A percentile compares a stretch with the other conserved stretches of the same genome.
Evolutionary conservation across 1,284 basidiomycete genomes (phyloP).

Genomic region (Papiliotrema fonsecae): DNA sequence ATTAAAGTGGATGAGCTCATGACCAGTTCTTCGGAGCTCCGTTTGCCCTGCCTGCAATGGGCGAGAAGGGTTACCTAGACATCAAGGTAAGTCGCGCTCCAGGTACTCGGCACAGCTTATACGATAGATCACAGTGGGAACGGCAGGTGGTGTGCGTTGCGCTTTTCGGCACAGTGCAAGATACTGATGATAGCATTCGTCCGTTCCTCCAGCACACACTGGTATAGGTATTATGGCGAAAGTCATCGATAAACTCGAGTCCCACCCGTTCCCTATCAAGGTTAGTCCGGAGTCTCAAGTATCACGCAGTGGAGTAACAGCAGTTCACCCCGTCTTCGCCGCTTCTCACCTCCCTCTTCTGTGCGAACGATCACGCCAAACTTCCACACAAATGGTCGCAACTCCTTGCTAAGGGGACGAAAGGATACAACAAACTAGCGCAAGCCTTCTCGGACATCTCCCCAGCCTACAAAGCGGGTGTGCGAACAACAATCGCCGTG

Average conservation of each 20-base stretch:
- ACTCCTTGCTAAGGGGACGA: slow-evolving; percentile 28
- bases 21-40: slow-evolving; percentile 32
- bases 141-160: slow-evolving; percentile 43
- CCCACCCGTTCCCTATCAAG: slow-evolving; percentile 41
- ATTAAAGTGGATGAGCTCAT: not conserved
- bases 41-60: slow-evolving; percentile 40
- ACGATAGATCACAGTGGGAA: slow-evolving; percentile 37
- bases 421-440: slow-evolving; percentile 46
- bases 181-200: slow-evolving; percentile 44
- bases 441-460: slow-evolving; percentile 29
- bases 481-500: slow-evolving; percentile 40
- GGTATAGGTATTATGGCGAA: slow-evolving; percentile 49
- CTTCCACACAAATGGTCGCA: slow-evolving; percentile 37
- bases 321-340: slow-evolving; percentile 46
- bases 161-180: too few species aligned
- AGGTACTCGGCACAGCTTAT: not conserved
- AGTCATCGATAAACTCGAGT: slow-evolving; percentile 46
- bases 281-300: slow-evolving; percentile 10
- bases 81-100: slow-evolving; percentile 21
- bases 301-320: not conserved
- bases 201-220: slow-evolving; percentile 49
- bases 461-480: slow-evolving; percentile 13
- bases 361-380: slow-evolving; percentile 46
- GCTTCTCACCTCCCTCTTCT: slow-evolving; percentile 47
- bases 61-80: slow-evolving; percentile 46